Conservation (phyloP, 495 filamentous ascomycete species). For the Neurospora tetrasperma region DNA sequence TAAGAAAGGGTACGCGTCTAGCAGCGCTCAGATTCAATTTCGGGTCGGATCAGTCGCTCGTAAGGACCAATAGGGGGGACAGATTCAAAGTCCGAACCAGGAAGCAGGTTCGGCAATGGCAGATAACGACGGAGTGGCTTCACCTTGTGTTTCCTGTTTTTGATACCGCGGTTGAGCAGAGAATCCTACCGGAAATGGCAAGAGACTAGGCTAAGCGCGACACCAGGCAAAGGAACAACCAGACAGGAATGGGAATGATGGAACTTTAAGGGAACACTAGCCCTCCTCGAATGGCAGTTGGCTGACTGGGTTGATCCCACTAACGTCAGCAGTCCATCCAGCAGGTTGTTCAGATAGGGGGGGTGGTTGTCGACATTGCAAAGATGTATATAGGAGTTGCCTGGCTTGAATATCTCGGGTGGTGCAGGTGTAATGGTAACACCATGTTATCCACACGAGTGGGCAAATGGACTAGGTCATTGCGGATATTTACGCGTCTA, state of each 20-base stretch:
- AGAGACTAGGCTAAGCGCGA: neutral
- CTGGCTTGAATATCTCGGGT: neutral
- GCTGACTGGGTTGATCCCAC: neutral
- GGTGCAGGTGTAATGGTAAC: neutral
- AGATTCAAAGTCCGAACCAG: neutral
- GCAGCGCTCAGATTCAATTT: neutral
- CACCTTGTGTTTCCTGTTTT: neutral
- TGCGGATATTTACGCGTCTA: constrained; percentile 14
- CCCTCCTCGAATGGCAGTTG: neutral
- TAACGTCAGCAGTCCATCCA: neutral
- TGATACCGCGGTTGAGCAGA: neutral
- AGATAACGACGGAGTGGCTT: neutral
- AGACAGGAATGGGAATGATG: neutral
- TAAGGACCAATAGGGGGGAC: neutral
- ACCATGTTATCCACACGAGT: neutral
- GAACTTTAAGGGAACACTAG: neutral
- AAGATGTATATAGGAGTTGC: neutral
- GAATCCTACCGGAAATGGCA: neutral
- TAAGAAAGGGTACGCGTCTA: neutral
- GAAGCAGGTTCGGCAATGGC: neutral
- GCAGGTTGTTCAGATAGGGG: neutral
- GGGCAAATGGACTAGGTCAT: neutral
- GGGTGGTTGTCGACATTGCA: neutral
- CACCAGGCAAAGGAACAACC: neutral
- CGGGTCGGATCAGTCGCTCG: neutral